These are phyloP conservation scores for Nepenthes mirabilis DNA, from an alignment of 148 eudicot species.

Conservation along the genomic window DNA sequence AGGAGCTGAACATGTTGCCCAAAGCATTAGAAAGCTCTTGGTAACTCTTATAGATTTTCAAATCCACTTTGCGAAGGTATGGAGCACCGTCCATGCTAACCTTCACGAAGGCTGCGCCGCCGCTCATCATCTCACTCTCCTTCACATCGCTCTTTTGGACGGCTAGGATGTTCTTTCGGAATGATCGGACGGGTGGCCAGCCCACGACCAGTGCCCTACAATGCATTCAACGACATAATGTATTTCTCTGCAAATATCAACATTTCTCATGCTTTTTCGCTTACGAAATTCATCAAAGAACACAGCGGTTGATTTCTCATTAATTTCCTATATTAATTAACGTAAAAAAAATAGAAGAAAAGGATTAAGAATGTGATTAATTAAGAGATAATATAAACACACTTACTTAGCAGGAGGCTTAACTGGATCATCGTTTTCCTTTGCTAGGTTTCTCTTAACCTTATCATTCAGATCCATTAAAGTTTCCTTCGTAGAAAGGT, in stretches of 20 bases:
- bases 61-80: constrained; percentile 78
- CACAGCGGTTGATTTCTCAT: neutral
- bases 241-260: too few species aligned
- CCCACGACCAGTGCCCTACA: constrained; percentile 82
- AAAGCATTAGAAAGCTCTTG: constrained; percentile 69
- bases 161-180: constrained; percentile 61
- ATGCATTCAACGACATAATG: too few species aligned
- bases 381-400: neutral
- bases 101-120: constrained; percentile 46
- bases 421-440: constrained; percentile 8
- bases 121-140: constrained; percentile 11
- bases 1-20: constrained; percentile 73
- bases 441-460: constrained; percentile 2
- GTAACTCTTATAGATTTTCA: constrained; percentile 61
- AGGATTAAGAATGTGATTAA: too few species aligned
- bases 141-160: constrained; percentile 32
- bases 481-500: constrained; percentile 14
- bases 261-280: too few species aligned
- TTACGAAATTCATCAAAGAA: too few species aligned
- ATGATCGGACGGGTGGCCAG: constrained; percentile 84
- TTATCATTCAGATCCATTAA: neutral
- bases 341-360: neutral
- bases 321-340: neutral
- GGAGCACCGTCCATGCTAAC: constrained; percentile 96
- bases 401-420: constrained; percentile 52